Percentiles rank a stretch among this genome's conserved stretches.
Conservation (phyloP, 202 grass and related monocot species). For the Zoysia matrella region DNA sequence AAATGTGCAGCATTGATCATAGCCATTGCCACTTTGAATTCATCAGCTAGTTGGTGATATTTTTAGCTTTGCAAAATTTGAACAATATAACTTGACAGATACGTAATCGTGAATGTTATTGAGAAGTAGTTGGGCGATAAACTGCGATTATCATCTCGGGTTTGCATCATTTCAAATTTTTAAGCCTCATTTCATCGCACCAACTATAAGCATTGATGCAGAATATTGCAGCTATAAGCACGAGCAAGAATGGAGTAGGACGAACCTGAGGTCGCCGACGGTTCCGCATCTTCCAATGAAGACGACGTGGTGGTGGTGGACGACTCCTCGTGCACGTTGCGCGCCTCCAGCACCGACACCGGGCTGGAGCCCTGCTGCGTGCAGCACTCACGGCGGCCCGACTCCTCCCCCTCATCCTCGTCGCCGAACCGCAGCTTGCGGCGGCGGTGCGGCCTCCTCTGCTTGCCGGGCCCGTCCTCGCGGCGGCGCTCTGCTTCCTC, state of each 20-base stretch:
- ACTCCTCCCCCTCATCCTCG: slow-evolving; percentile 13
- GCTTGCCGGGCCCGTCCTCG: not conserved
- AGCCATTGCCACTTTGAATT: not conserved
- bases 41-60: too few relatives aligned
- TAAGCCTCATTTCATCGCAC: too few relatives aligned
- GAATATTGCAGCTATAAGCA: not conserved
- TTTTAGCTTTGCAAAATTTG: too few relatives aligned
- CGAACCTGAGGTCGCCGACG: slow-evolving; percentile 61
- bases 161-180: too few relatives aligned
- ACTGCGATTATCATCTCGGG: too few relatives aligned
- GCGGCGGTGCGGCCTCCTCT: slow-evolving; percentile 7
- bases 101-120: too few relatives aligned
- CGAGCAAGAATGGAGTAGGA: not conserved
- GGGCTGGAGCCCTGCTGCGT: slow-evolving; percentile 65
- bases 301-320: slow-evolving; percentile 35
- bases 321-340: slow-evolving; percentile 31
- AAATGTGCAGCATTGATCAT: not conserved
- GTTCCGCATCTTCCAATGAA: slow-evolving; percentile 42
- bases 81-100: too few relatives aligned
- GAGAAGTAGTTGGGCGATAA: too few relatives aligned
- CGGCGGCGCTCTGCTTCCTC: not conserved
- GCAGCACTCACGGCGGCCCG: not conserved
- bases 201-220: not conserved
- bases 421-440: slow-evolving; percentile 29
- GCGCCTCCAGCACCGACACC: slow-evolving; percentile 73